Percentiles rank a stretch among this genome's conserved stretches.
These are phyloP conservation scores for Cucumis cinereus DNA, from an alignment of 306 rosid genomes.

Conservation along the genomic window DNA sequence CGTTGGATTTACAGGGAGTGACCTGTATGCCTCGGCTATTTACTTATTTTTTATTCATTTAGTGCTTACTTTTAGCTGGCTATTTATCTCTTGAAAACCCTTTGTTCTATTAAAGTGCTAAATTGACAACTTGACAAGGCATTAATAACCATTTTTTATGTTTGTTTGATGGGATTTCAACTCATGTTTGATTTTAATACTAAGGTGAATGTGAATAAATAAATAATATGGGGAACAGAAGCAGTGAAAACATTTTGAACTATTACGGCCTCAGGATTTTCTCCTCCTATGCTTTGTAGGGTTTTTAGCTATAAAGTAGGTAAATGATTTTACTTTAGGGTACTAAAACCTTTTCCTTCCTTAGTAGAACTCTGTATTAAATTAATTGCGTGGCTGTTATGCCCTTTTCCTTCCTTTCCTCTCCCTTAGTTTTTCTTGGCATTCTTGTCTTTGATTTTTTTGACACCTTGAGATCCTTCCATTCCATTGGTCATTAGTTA, in stretches of 20 bases:
- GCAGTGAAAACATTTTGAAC: background rate
- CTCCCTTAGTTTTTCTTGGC: background rate
- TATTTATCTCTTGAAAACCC: background rate
- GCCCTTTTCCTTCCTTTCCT: background rate
- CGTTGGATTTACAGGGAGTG: background rate
- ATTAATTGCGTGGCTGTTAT: background rate
- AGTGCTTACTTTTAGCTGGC: background rate
- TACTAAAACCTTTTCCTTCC: background rate
- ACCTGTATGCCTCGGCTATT: background rate
- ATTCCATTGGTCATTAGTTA: background rate
- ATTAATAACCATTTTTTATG: background rate
- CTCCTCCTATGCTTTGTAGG: background rate
- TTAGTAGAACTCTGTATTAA: background rate
- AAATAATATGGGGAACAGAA: background rate
- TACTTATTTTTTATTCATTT: background rate
- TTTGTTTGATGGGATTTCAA: background rate
- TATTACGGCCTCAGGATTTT: background rate
- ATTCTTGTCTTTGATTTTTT: background rate
- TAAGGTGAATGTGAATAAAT: background rate
- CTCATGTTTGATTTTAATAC: background rate
- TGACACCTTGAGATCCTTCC: background rate
- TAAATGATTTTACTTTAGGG: background rate
- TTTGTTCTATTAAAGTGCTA: background rate
- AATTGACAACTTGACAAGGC: background rate
- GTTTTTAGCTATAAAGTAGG: background rate